Evolutionary conservation across 768 basidiomycete genomes (phyloP), one percentile per base, ranked within the genome.

Genomic region (Hydnum rufescens): DNA sequence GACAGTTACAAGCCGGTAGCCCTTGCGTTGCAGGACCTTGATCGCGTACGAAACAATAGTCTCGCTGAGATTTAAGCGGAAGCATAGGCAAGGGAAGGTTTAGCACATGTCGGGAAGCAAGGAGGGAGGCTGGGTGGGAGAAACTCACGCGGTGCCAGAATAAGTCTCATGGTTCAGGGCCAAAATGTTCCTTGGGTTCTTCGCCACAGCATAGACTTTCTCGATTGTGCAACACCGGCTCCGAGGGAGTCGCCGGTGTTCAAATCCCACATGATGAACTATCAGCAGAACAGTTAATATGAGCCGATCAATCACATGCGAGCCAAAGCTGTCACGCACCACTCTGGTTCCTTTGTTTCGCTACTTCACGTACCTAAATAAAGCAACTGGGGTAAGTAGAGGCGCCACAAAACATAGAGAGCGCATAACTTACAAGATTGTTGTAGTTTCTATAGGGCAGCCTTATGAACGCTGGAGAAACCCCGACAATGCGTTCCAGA

Each of bases 161-260:
- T 39, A 39, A n/a, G 57, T 53, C 55, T 58, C 57, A 47, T 57
- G 56, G 54, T 57, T 57, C 19, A 57, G 53, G 4, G 56, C 44
- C 8, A 56, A 39, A 31, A 56, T 44, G 53, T 49, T 56, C 23
- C 49, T 50, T 13, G 54, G 55, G n/a, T 56, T 56, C 49, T 56
- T 49, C 39, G 2, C 22, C 18, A 56, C 1, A n/a, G 25, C 28
- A 13, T 4, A 5, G 22, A 13, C 26, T 29, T 56, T 55, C 23
- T 13, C 31, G 54, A 56, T 30, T 55, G 42, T 5, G 30, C 13
- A 39, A 43, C 53, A 3, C 34, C 26, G 4, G 34, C 30, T 8
- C 54, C 54, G 23, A 36, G 22, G 30, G 42, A 44, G 22, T 39
- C 36, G 36, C 36, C 36, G 36, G 36, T 39, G 1, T 39, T 22